These are phyloP conservation scores for Pythium brassicae DNA, from an alignment of 352 stramenopile species.

Conservation along the genomic window DNA sequence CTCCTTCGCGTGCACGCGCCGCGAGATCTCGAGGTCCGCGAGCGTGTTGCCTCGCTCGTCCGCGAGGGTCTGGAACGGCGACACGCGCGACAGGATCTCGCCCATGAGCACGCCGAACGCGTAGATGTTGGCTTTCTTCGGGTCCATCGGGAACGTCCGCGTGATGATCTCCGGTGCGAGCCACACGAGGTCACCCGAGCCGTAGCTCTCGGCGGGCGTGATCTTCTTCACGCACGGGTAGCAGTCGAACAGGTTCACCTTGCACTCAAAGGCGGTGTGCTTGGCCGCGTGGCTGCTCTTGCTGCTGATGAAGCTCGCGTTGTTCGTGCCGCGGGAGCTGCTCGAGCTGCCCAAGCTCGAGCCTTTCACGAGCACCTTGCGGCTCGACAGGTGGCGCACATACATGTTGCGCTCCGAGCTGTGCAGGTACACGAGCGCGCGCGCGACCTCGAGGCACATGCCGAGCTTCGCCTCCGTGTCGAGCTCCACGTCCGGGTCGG, in stretches of 20 bases:
- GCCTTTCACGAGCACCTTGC: conserved; percentile 55
- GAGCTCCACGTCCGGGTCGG: conserved; percentile 49
- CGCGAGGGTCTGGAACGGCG: conserved; percentile 43
- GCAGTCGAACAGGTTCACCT: conserved; percentile 59
- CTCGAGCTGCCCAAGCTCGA: background rate
- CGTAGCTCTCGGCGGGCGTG: conserved; percentile 21
- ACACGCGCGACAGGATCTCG: conserved; percentile 49
- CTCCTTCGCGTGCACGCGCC: conserved; percentile 30
- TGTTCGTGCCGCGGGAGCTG: background rate
- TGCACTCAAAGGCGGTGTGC: conserved; percentile 24
- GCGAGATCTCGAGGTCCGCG: conserved; percentile 42
- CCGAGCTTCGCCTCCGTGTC: conserved; percentile 47
- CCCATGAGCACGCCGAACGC: conserved; percentile 57
- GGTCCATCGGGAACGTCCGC: conserved; percentile 37
- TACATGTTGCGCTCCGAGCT: conserved; percentile 37
- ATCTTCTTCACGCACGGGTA: conserved; percentile 34
- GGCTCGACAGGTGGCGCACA: conserved; percentile 43
- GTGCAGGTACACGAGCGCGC: conserved; percentile 62
- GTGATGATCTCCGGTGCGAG: conserved; percentile 50
- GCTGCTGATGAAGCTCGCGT: background rate
- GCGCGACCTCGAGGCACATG: conserved; percentile 67
- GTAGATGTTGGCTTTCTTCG: conserved; percentile 54
- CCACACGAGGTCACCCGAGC: conserved; percentile 47
- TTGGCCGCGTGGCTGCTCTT: background rate
- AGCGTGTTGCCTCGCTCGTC: conserved; percentile 47